Percentiles rank a stretch among this genome's conserved stretches.
Conservation (phyloP, 805 yeast genomes). For the Teunomyces panamensis region DNA sequence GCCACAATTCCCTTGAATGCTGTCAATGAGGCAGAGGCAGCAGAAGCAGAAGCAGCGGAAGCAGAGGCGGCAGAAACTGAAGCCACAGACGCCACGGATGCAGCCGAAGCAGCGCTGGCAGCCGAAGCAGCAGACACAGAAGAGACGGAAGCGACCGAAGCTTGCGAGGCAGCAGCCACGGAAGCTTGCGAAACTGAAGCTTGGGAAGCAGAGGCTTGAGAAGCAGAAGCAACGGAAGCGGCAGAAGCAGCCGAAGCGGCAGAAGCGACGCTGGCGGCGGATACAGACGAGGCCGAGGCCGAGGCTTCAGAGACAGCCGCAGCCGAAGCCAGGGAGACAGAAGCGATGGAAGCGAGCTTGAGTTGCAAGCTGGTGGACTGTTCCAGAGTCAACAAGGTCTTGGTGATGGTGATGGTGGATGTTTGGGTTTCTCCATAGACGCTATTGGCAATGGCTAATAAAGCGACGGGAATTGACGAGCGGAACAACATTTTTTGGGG, state of each 20-base stretch:
- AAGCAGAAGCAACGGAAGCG: constrained; percentile 1
- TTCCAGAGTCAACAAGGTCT: constrained; percentile 45
- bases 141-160: constrained; percentile 17
- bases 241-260: constrained; percentile 8
- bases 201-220: constrained; percentile 6
- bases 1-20: constrained; percentile 36
- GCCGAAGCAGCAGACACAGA: constrained; percentile 26
- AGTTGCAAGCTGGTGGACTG: constrained; percentile 33
- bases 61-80: constrained; percentile 19
- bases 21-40: constrained; percentile 14
- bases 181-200: constrained; percentile 4
- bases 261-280: constrained; percentile 17
- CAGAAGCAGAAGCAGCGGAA: constrained; percentile 11
- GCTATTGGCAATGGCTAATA: constrained; percentile 9
- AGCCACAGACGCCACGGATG: constrained; percentile 13
- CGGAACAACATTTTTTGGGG: constrained; percentile 12
- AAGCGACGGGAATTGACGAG: constrained; percentile 7
- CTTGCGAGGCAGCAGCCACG: constrained; percentile 12
- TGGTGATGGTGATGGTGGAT: constrained; percentile 46
- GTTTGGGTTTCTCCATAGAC: constrained; percentile 26
- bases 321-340: constrained; percentile 14
- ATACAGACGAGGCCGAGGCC: constrained; percentile 12
- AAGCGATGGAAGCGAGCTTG: constrained; percentile 12
- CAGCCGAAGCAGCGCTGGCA: constrained; percentile 19
- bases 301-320: constrained; percentile 9